phyloP scores from a whole-genome alignment of 768 basidiomycete genomes.

The Daedaleopsis sinensis region DNA sequence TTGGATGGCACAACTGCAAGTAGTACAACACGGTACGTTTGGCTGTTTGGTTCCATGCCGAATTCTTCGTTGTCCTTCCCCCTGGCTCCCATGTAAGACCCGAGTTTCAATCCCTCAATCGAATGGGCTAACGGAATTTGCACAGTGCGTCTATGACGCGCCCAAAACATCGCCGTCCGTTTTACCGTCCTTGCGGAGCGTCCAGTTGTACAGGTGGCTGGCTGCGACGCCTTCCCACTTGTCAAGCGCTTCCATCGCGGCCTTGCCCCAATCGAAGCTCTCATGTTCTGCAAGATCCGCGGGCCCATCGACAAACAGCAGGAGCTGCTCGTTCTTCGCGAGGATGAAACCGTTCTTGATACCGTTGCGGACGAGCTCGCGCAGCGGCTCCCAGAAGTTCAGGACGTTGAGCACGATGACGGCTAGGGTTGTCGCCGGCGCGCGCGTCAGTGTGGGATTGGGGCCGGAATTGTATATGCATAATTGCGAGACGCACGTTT shows the following conservation, averaged over 20 bases:
- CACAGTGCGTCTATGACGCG: conserved; percentile 11
- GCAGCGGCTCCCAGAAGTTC: conserved; percentile 83
- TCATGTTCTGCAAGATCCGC: conserved; percentile 52
- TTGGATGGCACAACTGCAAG: too few species aligned
- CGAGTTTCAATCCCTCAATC: background rate
- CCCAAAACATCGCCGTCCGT: conserved; percentile 14
- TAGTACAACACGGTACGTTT: too few species aligned
- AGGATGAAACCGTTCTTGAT: conserved; percentile 77
- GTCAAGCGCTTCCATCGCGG: conserved; percentile 64
- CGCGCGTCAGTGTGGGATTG: conserved; percentile 2
- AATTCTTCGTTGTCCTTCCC: too few species aligned
- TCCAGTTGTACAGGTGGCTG: conserved; percentile 30
- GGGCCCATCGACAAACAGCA: conserved; percentile 80
- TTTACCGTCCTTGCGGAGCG: conserved; percentile 23
- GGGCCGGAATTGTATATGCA: background rate
- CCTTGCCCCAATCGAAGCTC: conserved; percentile 77
- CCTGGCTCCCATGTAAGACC: too few species aligned
- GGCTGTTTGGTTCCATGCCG: too few species aligned
- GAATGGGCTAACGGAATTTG: background rate
- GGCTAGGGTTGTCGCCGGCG: conserved; percentile 44
- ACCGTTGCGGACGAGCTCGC: conserved; percentile 68
- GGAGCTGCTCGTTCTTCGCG: conserved; percentile 57
- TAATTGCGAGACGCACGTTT: conserved; percentile 58
- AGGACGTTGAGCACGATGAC: conserved; percentile 87
- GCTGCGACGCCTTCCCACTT: conserved; percentile 45